Percentiles rank a stretch among this genome's conserved stretches.
phyloP scores from a whole-genome alignment of 345 rosid species.

The Eucalyptus curtisii region DNA sequence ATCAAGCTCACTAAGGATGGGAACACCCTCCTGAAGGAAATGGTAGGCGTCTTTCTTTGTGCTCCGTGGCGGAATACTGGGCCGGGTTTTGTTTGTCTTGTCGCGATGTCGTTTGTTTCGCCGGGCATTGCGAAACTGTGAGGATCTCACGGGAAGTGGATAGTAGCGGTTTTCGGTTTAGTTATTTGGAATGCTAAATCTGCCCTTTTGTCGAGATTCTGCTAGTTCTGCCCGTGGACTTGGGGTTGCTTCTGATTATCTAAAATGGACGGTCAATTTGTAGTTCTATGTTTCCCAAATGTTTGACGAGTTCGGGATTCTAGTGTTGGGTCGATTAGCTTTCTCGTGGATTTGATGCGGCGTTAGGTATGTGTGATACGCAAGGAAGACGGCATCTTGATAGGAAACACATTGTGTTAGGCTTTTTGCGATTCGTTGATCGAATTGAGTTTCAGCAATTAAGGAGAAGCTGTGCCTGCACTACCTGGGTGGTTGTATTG shows the following conservation, averaged over 20 bases:
- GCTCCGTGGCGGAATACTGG: neutral
- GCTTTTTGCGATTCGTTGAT: neutral
- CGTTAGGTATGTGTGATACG: neutral
- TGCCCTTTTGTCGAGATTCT: neutral
- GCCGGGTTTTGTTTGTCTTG: neutral
- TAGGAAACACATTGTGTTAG: neutral
- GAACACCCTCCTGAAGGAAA: slow-evolving; percentile 88
- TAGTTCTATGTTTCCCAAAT: neutral
- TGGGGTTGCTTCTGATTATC: neutral
- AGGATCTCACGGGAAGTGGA: neutral
- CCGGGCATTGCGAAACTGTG: rapidly evolving
- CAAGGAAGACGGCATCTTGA: neutral
- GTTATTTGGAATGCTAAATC: neutral
- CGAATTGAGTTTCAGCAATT: neutral
- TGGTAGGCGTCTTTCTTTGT: slow-evolving; percentile 25
- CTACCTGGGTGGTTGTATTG: neutral
- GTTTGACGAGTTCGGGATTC: neutral
- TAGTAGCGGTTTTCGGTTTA: neutral
- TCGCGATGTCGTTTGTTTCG: neutral
- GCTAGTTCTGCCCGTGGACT: neutral
- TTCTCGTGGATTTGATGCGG: neutral
- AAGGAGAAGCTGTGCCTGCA: neutral
- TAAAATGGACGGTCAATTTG: neutral
- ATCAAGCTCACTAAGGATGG: slow-evolving; percentile 98
- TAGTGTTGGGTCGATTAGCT: neutral